phyloP scores from a whole-genome alignment of 805 yeast genomes.

The Yamadazyma paraphyllophila region DNA sequence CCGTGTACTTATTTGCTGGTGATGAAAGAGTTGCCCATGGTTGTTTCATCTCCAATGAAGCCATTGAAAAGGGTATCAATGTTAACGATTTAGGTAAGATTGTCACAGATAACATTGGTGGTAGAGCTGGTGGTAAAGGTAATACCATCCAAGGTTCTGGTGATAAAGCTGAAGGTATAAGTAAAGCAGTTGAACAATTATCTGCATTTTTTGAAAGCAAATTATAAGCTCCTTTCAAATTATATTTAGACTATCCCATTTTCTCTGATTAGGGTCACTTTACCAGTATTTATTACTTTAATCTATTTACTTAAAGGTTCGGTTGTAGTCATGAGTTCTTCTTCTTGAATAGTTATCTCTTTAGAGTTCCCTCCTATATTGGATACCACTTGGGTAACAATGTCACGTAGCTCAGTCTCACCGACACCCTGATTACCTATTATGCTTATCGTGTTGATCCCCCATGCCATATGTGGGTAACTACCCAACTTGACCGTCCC shows the following conservation, averaged over 20 bases:
- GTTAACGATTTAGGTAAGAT: slow-evolving; percentile 72
- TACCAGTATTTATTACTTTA: not conserved
- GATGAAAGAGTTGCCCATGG: slow-evolving; percentile 90
- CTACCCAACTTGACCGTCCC: slow-evolving; percentile 68
- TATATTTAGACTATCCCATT: not conserved
- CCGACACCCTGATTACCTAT: slow-evolving; percentile 52
- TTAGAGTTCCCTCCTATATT: slow-evolving; percentile 50
- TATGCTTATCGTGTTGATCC: slow-evolving; percentile 69
- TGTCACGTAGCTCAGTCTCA: slow-evolving; percentile 29
- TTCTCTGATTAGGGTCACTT: too few species aligned
- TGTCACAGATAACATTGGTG: slow-evolving; percentile 79
- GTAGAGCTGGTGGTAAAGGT: slow-evolving; percentile 98
- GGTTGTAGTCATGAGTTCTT: slow-evolving; percentile 42
- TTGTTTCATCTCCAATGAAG: slow-evolving; percentile 75
- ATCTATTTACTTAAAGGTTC: slow-evolving; percentile 11
- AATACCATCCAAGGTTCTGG: slow-evolving; percentile 97
- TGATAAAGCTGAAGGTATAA: slow-evolving; percentile 66
- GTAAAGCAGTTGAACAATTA: slow-evolving; percentile 71
- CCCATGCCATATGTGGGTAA: slow-evolving; percentile 73
- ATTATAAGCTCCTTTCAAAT: slow-evolving; percentile 27
- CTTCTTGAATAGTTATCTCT: slow-evolving; percentile 58
- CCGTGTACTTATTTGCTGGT: slow-evolving; percentile 80
- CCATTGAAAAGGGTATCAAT: slow-evolving; percentile 65
- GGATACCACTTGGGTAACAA: slow-evolving; percentile 47
- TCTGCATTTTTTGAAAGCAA: slow-evolving; percentile 59